Percentiles rank a stretch among this genome's conserved stretches.
These are phyloP conservation scores for Tephrocybe sp. DNA, from an alignment of 768 basidiomycete species.

Conservation along the genomic window DNA sequence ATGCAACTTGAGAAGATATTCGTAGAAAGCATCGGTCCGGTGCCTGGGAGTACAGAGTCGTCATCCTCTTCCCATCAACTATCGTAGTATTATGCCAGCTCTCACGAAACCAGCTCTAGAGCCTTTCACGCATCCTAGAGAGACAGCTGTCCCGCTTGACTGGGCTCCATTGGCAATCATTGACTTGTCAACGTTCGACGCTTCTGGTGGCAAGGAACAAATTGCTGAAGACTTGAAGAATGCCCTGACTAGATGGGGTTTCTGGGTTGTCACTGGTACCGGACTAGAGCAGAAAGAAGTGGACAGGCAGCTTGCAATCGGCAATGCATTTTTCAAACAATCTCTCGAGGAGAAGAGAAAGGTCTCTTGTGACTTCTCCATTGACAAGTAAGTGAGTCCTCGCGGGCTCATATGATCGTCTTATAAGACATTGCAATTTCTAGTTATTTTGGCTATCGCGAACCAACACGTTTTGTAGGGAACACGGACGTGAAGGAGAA, in stretches of 20 bases:
- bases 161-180: constrained; percentile 35
- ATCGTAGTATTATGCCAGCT: constrained; percentile 2
- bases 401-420: too few species aligned
- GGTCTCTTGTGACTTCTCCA: constrained; percentile 25
- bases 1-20: neutral
- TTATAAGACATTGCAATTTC: too few species aligned
- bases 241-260: constrained; percentile 37
- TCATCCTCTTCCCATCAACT: neutral
- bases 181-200: constrained; percentile 32
- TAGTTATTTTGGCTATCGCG: constrained; percentile 33
- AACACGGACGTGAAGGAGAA: constrained; percentile 34
- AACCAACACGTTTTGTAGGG: constrained; percentile 30
- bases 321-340: constrained; percentile 31
- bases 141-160: constrained; percentile 20
- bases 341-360: constrained; percentile 32
- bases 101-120: constrained; percentile 8
- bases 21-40: neutral
- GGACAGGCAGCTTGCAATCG: constrained; percentile 31
- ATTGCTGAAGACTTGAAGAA: constrained; percentile 32
- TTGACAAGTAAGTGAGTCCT: constrained; percentile 27
- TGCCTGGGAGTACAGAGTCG: neutral
- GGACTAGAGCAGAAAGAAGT: constrained; percentile 37
- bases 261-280: constrained; percentile 37
- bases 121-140: neutral
- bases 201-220: constrained; percentile 24